phyloP scores from a whole-genome alignment of 1,139 yeast genomes.

The Tardiomyces digboiensis region DNA sequence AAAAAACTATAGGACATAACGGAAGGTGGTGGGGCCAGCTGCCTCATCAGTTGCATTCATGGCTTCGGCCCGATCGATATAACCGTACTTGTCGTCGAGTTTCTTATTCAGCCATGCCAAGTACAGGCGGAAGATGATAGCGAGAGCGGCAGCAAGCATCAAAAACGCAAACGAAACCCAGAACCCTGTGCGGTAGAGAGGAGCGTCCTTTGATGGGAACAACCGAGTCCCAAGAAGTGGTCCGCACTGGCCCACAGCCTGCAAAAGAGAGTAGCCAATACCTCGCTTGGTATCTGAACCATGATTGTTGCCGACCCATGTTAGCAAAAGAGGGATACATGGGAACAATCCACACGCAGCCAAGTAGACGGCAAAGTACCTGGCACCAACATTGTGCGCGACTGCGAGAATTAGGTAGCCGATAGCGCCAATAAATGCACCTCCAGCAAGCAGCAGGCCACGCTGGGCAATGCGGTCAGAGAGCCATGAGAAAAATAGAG shows the following conservation, averaged over 20 bases:
- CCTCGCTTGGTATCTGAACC: conserved; percentile 23
- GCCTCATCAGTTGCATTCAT: background rate
- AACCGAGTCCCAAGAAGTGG: conserved; percentile 25
- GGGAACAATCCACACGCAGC: conserved; percentile 25
- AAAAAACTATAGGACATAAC: background rate
- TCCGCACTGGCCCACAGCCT: conserved; percentile 25
- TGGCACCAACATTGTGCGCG: conserved; percentile 14
- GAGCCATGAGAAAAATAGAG: conserved; percentile 35
- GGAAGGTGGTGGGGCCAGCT: background rate
- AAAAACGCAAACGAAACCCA: conserved; percentile 19
- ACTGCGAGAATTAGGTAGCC: conserved; percentile 23
- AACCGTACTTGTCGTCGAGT: conserved; percentile 18
- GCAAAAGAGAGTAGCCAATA: conserved; percentile 21
- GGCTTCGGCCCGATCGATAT: conserved; percentile 1
- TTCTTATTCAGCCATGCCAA: conserved; percentile 13
- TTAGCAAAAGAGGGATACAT: conserved; percentile 19
- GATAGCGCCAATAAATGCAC: conserved; percentile 18
- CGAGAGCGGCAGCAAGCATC: conserved; percentile 12
- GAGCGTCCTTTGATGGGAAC: conserved; percentile 22
- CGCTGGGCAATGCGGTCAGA: conserved; percentile 39
- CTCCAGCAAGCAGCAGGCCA: conserved; percentile 18
- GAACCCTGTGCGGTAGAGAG: conserved; percentile 21
- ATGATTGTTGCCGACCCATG: conserved; percentile 27
- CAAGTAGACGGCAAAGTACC: conserved; percentile 24
- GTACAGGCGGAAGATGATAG: conserved; percentile 13